phyloP scores from a whole-genome alignment of 495 filamentous ascomycete species.

The Aspergillus hancockii region DNA sequence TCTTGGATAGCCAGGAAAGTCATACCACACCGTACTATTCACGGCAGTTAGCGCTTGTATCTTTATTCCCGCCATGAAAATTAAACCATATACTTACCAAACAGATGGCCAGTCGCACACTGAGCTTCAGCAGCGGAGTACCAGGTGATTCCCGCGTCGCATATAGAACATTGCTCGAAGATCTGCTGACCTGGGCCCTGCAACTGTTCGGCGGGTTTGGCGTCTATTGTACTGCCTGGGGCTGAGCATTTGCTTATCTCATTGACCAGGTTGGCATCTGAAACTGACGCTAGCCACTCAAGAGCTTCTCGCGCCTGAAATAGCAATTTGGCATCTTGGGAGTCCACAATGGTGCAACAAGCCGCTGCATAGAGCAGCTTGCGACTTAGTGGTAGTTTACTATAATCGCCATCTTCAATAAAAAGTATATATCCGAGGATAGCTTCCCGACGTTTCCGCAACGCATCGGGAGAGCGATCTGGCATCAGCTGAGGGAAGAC shows the following conservation, averaged over 20 bases:
- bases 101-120: conserved; percentile 52
- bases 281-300: conserved; percentile 27
- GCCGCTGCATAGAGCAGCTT: conserved; percentile 41
- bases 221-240: conserved; percentile 15
- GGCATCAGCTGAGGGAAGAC: conserved; percentile 14
- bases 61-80: neutral
- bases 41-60: conserved; percentile 5
- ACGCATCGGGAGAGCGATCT: conserved; percentile 10
- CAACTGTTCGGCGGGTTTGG: conserved; percentile 30
- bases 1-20: conserved; percentile 56
- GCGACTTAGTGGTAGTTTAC: conserved; percentile 19
- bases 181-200: conserved; percentile 25
- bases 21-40: conserved; percentile 53
- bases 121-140: conserved; percentile 37
- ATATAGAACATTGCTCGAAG: conserved; percentile 52
- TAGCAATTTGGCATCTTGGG: conserved; percentile 25
- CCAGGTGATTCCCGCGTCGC: conserved; percentile 43
- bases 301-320: conserved; percentile 31
- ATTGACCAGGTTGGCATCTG: conserved; percentile 33
- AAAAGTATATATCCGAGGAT: conserved; percentile 35
- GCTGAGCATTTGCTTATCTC: conserved; percentile 33
- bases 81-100: conserved; percentile 31
- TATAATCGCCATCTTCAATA: conserved; percentile 12
- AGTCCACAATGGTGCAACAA: conserved; percentile 39
- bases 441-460: conserved; percentile 25